Evolutionary conservation across 83 land plant species (phyloP).

Genomic region (Thuja plicata): DNA sequence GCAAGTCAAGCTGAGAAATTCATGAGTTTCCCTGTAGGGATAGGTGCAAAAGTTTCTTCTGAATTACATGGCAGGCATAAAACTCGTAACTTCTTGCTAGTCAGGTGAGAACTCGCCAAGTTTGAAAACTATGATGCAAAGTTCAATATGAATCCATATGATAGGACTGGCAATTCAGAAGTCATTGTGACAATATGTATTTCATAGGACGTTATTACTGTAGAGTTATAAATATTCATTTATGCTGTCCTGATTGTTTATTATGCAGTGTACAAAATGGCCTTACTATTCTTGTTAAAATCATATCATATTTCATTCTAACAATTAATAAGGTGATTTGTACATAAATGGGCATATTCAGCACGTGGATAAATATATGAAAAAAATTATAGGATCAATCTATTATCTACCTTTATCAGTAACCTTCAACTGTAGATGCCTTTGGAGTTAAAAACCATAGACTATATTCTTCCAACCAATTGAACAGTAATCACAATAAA

Average conservation of each 20-base stretch:
- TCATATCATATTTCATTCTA: neutral
- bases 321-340: neutral
- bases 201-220: neutral
- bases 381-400: conserved; percentile 44
- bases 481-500: neutral
- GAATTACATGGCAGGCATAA: too few relatives aligned
- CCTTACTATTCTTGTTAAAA: neutral
- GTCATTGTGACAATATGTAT: neutral
- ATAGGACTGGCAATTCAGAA: neutral
- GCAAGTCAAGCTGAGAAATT: too few relatives aligned
- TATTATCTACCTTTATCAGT: neutral
- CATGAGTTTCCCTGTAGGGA: too few relatives aligned
- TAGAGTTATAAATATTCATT: neutral
- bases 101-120: too few relatives aligned
- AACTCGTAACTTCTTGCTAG: too few relatives aligned
- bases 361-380: conserved; percentile 83
- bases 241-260: neutral
- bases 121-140: too few relatives aligned
- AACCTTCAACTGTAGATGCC: neutral
- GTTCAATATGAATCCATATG: too few relatives aligned
- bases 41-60: too few relatives aligned
- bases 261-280: neutral
- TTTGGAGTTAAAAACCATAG: neutral
- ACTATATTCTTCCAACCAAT: neutral
- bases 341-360: conserved; percentile 88